Evolutionary conservation across 805 yeast genomes (phyloP).

Genomic region (Ogataea trehalophila): DNA sequence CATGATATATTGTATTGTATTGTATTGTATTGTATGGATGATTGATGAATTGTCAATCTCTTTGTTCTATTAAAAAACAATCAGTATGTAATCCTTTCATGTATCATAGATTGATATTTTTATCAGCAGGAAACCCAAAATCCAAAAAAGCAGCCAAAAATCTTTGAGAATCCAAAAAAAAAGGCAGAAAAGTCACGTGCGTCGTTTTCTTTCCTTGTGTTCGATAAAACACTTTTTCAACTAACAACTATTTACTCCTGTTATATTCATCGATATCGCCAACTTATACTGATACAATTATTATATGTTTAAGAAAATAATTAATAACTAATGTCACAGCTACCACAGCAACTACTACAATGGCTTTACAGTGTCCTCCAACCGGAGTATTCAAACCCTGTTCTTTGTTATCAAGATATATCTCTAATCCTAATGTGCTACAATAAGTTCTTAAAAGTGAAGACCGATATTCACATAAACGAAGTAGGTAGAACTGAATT

Average conservation of each 20-base stretch:
- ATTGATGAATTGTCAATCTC: background rate
- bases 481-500: constrained; percentile 56
- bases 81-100: no score
- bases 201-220: no score
- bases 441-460: constrained; percentile 49
- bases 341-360: constrained; percentile 39
- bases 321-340: constrained; percentile 15
- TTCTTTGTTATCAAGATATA: constrained; percentile 57
- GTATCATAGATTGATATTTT: no score
- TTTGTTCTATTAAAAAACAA: no score
- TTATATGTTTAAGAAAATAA: background rate
- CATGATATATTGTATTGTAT: constrained; percentile 4
- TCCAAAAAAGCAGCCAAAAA: no score
- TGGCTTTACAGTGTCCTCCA: constrained; percentile 57
- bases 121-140: no score
- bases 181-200: no score
- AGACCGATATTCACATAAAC: constrained; percentile 60
- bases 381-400: constrained; percentile 57
- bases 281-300: no score
- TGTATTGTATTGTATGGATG: background rate
- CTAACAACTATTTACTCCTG: no score
- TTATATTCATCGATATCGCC: no score
- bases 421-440: constrained; percentile 47
- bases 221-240: no score
- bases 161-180: no score